Evolutionary conservation across 495 filamentous ascomycete genomes (phyloP), one percentile per base, ranked within the genome.

Genomic region (Opeltia flavorubescens): DNA sequence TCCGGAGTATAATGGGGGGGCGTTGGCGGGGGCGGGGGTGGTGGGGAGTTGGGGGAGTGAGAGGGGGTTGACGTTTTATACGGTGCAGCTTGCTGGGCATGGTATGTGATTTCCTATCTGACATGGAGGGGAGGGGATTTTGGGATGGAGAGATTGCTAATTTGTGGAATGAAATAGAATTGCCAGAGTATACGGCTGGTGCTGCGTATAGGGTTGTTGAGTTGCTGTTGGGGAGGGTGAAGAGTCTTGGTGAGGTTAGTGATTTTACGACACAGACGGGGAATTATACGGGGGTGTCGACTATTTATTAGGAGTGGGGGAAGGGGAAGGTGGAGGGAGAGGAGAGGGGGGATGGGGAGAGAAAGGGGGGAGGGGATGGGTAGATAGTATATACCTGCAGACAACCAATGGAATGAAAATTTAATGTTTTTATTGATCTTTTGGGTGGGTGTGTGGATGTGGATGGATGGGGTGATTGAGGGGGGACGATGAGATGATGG

Each of bases 181-280:
- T 75, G 2, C 74, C 76, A 6, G 61, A 67, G 47, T 75, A 68
- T 40, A 62, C 69, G 38, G 69, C 75, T 4, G 53, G 56, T 1
- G 70, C 66, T 3, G 62, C 66, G 3, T 82, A 75, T 49, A 55
- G 76, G 11, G 71, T 78, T 33, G 40, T 82, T 13, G 77, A 78
- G 60, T 67, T 68, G 45, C 51, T 78, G 55, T 54, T 78, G 18
- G 74, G 74, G 1, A 56, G 71, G 31, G 70, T 76, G 3, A 30
- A 49, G 13, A 36, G 41, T 20, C 46, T 56, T 43, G 46, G 50
- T 9, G 33, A 52, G 12, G 35, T 23, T 0, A 31, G 49, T 15
- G 50, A 48, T 28, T 52, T 55, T 24, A 52, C 53, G 1, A 55
- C 53, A 11, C 44, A 55, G 47, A 43, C 43, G 30, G 46, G 50